Base-by-base conservation (phyloP, 2,329 filamentous ascomycete genomes). In the Immersiporthe knoxdaviesiana region DNA sequence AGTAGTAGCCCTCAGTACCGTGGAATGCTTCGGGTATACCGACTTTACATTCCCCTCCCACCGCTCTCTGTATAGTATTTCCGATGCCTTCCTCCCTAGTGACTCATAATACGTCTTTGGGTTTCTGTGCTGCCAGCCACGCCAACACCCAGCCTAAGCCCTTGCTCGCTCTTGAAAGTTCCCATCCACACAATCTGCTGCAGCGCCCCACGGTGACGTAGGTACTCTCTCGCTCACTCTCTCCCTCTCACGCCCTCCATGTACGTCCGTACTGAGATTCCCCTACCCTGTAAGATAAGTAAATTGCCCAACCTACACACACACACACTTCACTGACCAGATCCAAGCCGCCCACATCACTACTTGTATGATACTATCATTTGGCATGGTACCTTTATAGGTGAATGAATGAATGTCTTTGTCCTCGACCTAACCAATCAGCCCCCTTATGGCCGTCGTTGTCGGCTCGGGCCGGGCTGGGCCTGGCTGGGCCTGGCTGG, bases 171-270 rank as follows among this genome's bases (percentile, higher is more conserved):
- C 27, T 27, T 12, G 18, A 32, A 35, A 58, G 50, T 47, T n/a
- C 18, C 44, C 44, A 47, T 18, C 39, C 65, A 44, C 56, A 61
- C 16, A n/a, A n/a, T n/a, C n/a, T n/a, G n/a, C 39, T 52, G 41
- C 61, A 30, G 37, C 16, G 32, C 63, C 67, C 67, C 67, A 66
- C 63, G 16, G 47, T 69, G 67, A 69, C 67, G 67, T 69, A 69
- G 47, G 6, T 59, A 44, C 18, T 16, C 5, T n/a, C n/a, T n/a
- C 16, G 5, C 41, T 21, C 16, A 21, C 41, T 44, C 16, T 7
- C n/a, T n/a, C n/a, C n/a, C n/a, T n/a, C 35, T 8, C 35, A 35
- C 8, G 35, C 35, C 35, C 35, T 35, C 35, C n/a, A n/a, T n/a
- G n/a, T n/a, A n/a, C n/a, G n/a, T n/a, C n/a, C n/a, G n/a, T n/a